Evolutionary conservation across 495 filamentous ascomycete genomes (phyloP).

Genomic region (Neurospora sp.): DNA sequence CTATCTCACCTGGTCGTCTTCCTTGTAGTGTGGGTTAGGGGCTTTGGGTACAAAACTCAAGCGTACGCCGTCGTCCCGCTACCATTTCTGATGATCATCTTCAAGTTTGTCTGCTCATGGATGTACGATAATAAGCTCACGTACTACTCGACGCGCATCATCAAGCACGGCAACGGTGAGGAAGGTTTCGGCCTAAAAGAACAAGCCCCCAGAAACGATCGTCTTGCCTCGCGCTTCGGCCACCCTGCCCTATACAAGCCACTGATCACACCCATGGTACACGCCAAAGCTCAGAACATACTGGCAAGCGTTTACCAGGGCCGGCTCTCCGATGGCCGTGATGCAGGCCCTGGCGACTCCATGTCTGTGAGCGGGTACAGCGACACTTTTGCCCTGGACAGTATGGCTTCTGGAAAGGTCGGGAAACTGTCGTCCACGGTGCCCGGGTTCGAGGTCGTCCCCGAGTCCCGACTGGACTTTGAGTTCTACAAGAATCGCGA

Average conservation of each 20-base stretch:
- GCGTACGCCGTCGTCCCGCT: slow-evolving; percentile 63
- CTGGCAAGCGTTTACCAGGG: slow-evolving; percentile 74
- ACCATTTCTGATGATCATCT: slow-evolving; percentile 67
- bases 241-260: slow-evolving; percentile 85
- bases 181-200: slow-evolving; percentile 30
- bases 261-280: slow-evolving; percentile 92
- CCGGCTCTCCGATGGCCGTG: slow-evolving; percentile 50
- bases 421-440: slow-evolving; percentile 49
- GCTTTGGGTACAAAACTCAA: slow-evolving; percentile 41
- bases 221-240: slow-evolving; percentile 72
- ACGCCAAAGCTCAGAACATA: slow-evolving; percentile 74
- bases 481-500: slow-evolving; percentile 79
- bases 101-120: slow-evolving; percentile 75
- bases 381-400: slow-evolving; percentile 60
- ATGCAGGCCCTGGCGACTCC: slow-evolving; percentile 44
- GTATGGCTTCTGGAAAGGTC: slow-evolving; percentile 65
- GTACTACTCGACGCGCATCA: slow-evolving; percentile 59
- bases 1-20: slow-evolving; percentile 73
- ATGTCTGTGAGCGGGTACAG: slow-evolving; percentile 56
- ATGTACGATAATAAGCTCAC: slow-evolving; percentile 67
- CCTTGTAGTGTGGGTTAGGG: slow-evolving; percentile 55
- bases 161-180: slow-evolving; percentile 45
- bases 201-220: slow-evolving; percentile 47
- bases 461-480: slow-evolving; percentile 86
- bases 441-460: slow-evolving; percentile 76